These are phyloP conservation scores for Heterobasidion irregulare DNA, from an alignment of 1,284 basidiomycete genomes.

Conservation along the genomic window DNA sequence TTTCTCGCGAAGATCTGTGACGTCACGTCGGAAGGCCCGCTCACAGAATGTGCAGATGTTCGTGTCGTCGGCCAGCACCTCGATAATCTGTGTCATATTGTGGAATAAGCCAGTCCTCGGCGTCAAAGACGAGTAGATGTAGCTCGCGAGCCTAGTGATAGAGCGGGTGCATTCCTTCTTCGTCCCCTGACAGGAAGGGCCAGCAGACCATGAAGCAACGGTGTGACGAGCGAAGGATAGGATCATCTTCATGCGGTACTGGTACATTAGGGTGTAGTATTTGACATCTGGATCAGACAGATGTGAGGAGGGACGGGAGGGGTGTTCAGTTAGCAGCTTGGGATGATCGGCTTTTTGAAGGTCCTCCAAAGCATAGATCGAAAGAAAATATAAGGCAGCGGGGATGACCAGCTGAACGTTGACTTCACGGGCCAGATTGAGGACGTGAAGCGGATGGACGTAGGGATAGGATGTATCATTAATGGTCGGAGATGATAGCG, in stretches of 20 bases:
- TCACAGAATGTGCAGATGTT: slow-evolving; percentile 36
- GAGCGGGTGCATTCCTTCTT: slow-evolving; percentile 28
- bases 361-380: slow-evolving; percentile 43
- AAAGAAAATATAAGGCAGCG: slow-evolving; percentile 50
- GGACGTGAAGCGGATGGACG: slow-evolving; percentile 50
- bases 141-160: slow-evolving; percentile 33
- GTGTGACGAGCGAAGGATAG: slow-evolving; percentile 41
- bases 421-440: slow-evolving; percentile 49
- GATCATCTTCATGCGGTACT: slow-evolving; percentile 41
- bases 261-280: slow-evolving; percentile 50
- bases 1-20: slow-evolving; percentile 27
- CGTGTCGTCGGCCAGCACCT: slow-evolving; percentile 29
- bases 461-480: slow-evolving; percentile 45
- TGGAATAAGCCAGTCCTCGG: slow-evolving; percentile 44
- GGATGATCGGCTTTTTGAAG: slow-evolving; percentile 43
- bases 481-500: slow-evolving; percentile 32
- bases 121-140: slow-evolving; percentile 42
- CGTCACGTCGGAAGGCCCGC: slow-evolving; percentile 33
- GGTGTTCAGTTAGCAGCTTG: slow-evolving; percentile 40
- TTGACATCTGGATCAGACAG: slow-evolving; percentile 34
- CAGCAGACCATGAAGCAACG: slow-evolving; percentile 26
- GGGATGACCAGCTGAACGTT: slow-evolving; percentile 41
- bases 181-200: slow-evolving; percentile 14
- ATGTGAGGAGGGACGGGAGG: slow-evolving; percentile 39
- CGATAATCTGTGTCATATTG: slow-evolving; percentile 42